phyloP scores from a whole-genome alignment of 1,284 basidiomycete species.

The Trametes versicolor region DNA sequence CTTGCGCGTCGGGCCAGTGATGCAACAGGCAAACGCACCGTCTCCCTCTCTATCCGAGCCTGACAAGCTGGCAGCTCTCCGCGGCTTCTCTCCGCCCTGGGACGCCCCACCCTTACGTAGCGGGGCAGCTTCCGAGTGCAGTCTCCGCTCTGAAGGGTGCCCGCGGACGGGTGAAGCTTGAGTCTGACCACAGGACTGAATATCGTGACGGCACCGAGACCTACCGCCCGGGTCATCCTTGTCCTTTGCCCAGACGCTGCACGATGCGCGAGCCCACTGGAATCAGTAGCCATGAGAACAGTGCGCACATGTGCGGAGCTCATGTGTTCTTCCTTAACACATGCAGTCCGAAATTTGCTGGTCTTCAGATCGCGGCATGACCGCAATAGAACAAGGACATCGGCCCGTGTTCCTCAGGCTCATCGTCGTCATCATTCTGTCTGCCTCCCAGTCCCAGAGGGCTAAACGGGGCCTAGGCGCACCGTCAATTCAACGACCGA shows the following conservation, averaged over 20 bases:
- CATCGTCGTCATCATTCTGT: no score
- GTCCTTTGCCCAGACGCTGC: background rate
- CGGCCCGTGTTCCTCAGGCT: no score
- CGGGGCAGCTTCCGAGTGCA: background rate
- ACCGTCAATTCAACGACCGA: background rate
- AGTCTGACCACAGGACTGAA: background rate
- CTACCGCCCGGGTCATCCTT: background rate
- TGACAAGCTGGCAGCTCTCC: background rate
- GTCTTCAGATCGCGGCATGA: background rate
- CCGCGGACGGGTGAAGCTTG: background rate
- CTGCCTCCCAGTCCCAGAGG: no score
- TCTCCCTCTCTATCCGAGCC: background rate
- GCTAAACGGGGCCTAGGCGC: no score
- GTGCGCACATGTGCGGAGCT: background rate
- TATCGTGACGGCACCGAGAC: background rate
- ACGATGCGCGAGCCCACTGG: background rate
- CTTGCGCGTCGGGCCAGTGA: background rate
- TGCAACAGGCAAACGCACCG: background rate
- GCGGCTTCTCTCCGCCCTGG: background rate
- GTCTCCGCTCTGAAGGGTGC: background rate
- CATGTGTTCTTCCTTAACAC: background rate
- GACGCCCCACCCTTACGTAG: background rate
- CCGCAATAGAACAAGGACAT: background rate
- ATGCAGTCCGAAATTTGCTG: background rate
- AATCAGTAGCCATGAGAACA: conserved; percentile 11